phyloP scores from a whole-genome alignment of 164 flowering plant genomes.

The Brasenia schreberi region DNA sequence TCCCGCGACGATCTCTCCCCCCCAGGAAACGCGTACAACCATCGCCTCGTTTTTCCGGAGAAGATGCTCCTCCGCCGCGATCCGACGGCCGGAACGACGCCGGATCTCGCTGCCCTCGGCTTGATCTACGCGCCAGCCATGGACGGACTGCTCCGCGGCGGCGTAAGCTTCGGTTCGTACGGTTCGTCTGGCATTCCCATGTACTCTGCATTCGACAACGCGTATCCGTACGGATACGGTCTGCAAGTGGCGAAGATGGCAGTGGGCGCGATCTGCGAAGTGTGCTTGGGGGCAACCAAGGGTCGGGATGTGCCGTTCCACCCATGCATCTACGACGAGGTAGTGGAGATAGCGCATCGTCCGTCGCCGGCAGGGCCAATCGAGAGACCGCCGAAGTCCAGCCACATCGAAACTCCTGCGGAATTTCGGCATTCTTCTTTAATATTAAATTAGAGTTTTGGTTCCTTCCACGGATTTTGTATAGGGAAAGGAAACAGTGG shows the following conservation, averaged over 20 bases:
- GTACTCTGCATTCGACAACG: conserved; percentile 16
- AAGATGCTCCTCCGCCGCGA: conserved; percentile 16
- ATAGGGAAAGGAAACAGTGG: too few relatives aligned
- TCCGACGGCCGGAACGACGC: conserved; percentile 1
- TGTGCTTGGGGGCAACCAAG: conserved; percentile 10
- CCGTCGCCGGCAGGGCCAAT: conserved; percentile 33
- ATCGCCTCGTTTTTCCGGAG: conserved; percentile 5
- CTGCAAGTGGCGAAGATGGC: not conserved
- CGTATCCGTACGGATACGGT: conserved; percentile 6
- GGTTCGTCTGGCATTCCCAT: conserved; percentile 12
- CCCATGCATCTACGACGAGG: conserved; percentile 32
- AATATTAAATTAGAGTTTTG: too few relatives aligned
- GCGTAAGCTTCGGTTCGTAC: conserved; percentile 9
- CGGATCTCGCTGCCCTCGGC: not conserved
- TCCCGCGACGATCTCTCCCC: conserved; percentile 1
- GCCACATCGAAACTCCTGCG: not conserved
- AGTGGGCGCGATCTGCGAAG: conserved; percentile 16
- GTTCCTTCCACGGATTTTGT: too few relatives aligned
- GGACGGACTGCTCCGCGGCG: conserved; percentile 6
- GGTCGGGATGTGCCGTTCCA: conserved; percentile 24
- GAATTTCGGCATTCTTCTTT: not conserved
- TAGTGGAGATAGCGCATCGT: conserved; percentile 21
- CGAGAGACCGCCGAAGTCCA: conserved; percentile 26
- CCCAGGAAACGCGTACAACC: not conserved
- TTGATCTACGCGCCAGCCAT: conserved; percentile 5